Base-by-base conservation (phyloP, 169 alveolate species). In the Eimeria mitis region DNA sequence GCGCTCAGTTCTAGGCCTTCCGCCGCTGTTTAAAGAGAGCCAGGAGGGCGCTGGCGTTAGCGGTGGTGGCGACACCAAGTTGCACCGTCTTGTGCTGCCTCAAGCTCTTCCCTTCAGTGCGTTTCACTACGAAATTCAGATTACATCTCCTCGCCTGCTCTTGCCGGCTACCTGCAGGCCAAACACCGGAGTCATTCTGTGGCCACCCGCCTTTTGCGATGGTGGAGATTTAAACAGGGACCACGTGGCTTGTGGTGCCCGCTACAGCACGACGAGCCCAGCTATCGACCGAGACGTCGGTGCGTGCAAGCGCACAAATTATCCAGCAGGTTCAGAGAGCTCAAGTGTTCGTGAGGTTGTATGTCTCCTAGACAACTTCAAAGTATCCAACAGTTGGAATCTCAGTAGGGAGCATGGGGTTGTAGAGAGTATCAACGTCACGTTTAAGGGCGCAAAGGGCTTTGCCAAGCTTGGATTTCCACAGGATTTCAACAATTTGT, bases 361-460 rank as follows among this genome's bases (percentile, higher is more conserved):
- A 7, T 87, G 92, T 44, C 47, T 87, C 44, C 19, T 87, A 25
- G 92, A 87, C 44, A 42, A 47, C 52, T 34, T 87, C 65, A 87
- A 68, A 42, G 92, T 87, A 6, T 61, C 92, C n/a, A 87, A 87
- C 92, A 21, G 81, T 13, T 87, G 92, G 92, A 37, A 34, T 49
- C 83, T 87, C 83, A 87, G 92, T 83, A 59, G 49, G 54, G 73
- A 1, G 81, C 71, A 87, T 75, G 92, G 92, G 9, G n/a, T 87
- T 42, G 81, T 87, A 40, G 92, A 87, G 63, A 56, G 75, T 71
- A 87, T 87, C 65, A 87, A 87, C 42, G 83, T 87, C 81, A 8
- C 19, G 19, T 87, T 87, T 42, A 40, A 87, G 34, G 92, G 92
- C 37, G 61, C 81, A 31, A 87, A 63, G 63, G 92, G 83, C 83